Evolutionary conservation across 1,284 basidiomycete species (phyloP), one percentile per base, ranked within the genome.

Genomic region (Polyporus tsugae): DNA sequence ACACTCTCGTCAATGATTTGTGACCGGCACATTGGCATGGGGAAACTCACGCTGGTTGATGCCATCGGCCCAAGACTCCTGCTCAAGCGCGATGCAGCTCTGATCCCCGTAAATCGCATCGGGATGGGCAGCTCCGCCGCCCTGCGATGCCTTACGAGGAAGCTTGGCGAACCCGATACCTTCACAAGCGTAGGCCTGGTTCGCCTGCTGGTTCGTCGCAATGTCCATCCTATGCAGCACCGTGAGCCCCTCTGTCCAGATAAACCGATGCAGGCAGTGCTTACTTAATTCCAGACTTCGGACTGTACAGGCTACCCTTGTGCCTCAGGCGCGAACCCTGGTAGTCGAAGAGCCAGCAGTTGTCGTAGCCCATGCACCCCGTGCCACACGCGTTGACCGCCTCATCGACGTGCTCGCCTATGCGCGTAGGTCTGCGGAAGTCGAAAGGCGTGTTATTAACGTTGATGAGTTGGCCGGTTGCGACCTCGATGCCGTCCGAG

Each of bases 71-170:
- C 55, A 58, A 7, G 55, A 58, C 36, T 58, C 55, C 36, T 58
- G 55, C 36, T 58, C 55, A 11, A 58, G 55, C 35, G 55, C 55
- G 55, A 58, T 35, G 35, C 55, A 58, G 36, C 55, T 58, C 36
- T 58, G 55, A 19, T 58, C 55, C 10, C 55, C 55, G n/a, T 58
- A 58, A 19, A 6, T 58, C n/a, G 55, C 55, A 13, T 58, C 55
- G 4, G 55, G 55, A 35, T 58, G 55, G 11, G 55, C 55, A n/a
- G 55, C 35, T 4, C 55, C 55, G 10, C 55, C 55, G 29, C 55
- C 55, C n/a, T 58, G 55, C n/a, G 55, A 58, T 13, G 55, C 55
- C 55, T 58, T 58, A 7, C 55, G 55, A 58, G 55, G 55, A 13
- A 58, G 33, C n/a, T 38, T 38, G 10, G 55, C 55, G 55, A 38